Percentiles rank a stretch among this genome's conserved stretches.
These are phyloP conservation scores for Geranium rotundifolium DNA, from an alignment of 345 rosid genomes.

Conservation along the genomic window DNA sequence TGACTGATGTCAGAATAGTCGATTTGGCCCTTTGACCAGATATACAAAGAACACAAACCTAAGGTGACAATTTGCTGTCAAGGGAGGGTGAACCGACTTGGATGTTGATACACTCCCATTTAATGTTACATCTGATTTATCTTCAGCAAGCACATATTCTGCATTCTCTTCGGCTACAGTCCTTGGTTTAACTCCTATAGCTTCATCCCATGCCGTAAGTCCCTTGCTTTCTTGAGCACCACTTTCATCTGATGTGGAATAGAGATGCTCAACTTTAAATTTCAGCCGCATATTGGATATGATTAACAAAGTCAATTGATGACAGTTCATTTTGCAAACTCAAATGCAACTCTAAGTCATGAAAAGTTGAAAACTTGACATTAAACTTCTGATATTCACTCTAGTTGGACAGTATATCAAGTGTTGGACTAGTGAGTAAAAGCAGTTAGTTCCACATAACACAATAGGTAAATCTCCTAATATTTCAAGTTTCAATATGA, in stretches of 20 bases:
- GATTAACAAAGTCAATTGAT: background rate
- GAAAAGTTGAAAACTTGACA: background rate
- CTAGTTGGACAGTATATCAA: background rate
- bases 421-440: background rate
- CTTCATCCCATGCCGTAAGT: constrained; percentile 12
- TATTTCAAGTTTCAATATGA: too few species aligned
- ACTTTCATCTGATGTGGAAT: constrained; percentile 16
- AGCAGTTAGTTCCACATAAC: too few species aligned
- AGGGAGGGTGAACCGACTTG: constrained; percentile 18
- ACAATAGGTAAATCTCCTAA: too few species aligned
- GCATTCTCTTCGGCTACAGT: constrained; percentile 14
- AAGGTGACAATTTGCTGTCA: constrained; percentile 13
- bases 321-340: background rate
- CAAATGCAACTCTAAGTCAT: background rate
- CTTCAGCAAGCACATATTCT: constrained; percentile 15
- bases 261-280: constrained; percentile 3
- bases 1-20: background rate
- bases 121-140: constrained; percentile 15
- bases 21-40: constrained; percentile 1
- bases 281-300: too few species aligned
- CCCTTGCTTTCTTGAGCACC: constrained; percentile 18
- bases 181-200: constrained; percentile 14
- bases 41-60: constrained; percentile 34
- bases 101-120: constrained; percentile 22
- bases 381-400: background rate